Evolutionary conservation across 495 filamentous ascomycete genomes (phyloP), one percentile per base, ranked within the genome.

Genomic region (Acidiella bohemica): DNA sequence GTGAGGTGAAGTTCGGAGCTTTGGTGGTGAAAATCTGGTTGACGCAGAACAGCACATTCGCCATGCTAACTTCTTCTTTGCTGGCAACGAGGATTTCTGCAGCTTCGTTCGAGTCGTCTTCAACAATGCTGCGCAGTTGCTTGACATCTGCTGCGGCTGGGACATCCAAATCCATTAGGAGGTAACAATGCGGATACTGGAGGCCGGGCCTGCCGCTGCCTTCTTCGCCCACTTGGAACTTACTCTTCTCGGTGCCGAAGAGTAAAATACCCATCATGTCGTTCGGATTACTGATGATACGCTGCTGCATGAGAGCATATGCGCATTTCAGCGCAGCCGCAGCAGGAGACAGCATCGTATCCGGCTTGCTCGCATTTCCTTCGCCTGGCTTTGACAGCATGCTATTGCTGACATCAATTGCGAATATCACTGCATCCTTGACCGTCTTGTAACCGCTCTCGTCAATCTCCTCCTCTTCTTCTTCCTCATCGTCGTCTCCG

Each of bases 181-280:
- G 75, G 58, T 99, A 94, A 60, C 87, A 95, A 57, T 94, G 79
- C 3, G 86, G 81, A 56, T 93, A 94, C 27, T 74, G 72, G 4
- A 78, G 64, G 20, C 70, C 71, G 21, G 69, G 71, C 29, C 30
- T 39, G 13, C 70, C 66, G 24, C 62, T 64, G 16, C 71, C 65
- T 29, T 75, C 70, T 32, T 80, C 75, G 39, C 80, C 81, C 14
- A 73, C 71, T 36, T 75, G 71, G 52, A 92, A 88, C 50, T 81
- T 88, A 13, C 85, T 81, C 55, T 83, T 71, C 56, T 92, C 68
- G 0, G 88, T 96, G 10, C 86, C 85, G 46, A 90, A 96, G 6
- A 99, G 71, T n/a, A 99, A 57, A 7, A 99, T 79, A 3, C 88
- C 88, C 66, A 99, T 94, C 88, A 95, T 93, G 50, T 96, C 90